These are phyloP conservation scores for Suhomyces kunorum DNA, from an alignment of 1,139 yeast genomes.

Conservation along the genomic window DNA sequence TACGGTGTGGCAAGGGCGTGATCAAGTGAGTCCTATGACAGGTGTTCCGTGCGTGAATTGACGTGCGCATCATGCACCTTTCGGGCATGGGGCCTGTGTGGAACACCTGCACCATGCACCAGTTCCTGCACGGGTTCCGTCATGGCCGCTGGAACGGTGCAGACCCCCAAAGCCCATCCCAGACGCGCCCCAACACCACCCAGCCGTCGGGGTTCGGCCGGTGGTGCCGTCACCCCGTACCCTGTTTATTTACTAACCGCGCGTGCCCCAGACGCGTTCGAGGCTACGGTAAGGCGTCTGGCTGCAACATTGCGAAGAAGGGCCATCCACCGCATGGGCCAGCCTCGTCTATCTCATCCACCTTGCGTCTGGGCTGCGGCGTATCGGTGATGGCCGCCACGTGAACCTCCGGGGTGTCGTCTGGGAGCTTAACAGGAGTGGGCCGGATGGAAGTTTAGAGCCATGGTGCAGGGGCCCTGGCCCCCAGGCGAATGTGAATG, in stretches of 20 bases:
- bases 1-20: too few relatives aligned
- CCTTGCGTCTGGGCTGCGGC: background rate
- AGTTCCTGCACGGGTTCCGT: too few relatives aligned
- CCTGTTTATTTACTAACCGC: constrained; percentile 1
- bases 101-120: background rate
- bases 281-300: constrained; percentile 1
- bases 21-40: too few relatives aligned
- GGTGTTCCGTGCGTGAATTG: background rate
- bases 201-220: background rate
- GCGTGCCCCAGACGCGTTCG: constrained; percentile 1
- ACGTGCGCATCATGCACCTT: constrained; percentile 1
- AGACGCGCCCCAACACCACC: too few relatives aligned
- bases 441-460: too few relatives aligned
- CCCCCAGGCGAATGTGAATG: too few relatives aligned
- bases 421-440: background rate
- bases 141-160: too few relatives aligned
- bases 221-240: background rate
- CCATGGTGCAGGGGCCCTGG: too few relatives aligned
- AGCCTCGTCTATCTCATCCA: constrained; percentile 2
- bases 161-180: too few relatives aligned
- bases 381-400: background rate
- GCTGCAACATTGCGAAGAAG: constrained; percentile 2
- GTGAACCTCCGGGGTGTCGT: background rate
- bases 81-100: constrained; percentile 1
- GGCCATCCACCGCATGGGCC: background rate